A percentile compares a stretch with the other conserved stretches of the same genome.
Evolutionary conservation across 1,284 basidiomycete species (phyloP).

Genomic region (Leccinum angustisporum): DNA sequence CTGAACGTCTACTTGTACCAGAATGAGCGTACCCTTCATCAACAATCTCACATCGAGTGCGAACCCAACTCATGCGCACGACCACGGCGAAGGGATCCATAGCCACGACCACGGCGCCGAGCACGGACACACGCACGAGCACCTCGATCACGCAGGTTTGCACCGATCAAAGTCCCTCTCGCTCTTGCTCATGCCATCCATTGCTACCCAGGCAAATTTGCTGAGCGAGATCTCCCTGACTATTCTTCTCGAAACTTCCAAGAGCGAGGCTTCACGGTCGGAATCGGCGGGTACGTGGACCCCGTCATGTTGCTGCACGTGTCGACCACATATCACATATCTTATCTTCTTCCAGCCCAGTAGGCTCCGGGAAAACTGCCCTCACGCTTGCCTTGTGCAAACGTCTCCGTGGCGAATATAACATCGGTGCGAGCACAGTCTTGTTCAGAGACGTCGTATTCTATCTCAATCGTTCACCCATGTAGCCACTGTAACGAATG

Average conservation of each 20-base stretch:
- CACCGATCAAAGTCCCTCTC: conserved; percentile 2
- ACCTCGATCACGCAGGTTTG: conserved; percentile 82
- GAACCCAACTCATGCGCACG: conserved; percentile 42
- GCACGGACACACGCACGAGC: conserved; percentile 91
- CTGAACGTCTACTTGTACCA: not conserved
- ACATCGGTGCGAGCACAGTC: conserved; percentile 82
- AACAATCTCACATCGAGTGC: conserved; percentile 52
- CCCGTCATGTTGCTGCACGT: not conserved
- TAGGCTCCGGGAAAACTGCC: conserved; percentile 97
- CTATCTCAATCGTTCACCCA: conserved; percentile 16
- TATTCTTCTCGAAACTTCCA: conserved; percentile 83
- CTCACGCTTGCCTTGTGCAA: conserved; percentile 92
- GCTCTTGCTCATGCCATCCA: conserved; percentile 5
- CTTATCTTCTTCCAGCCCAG: conserved; percentile 58
- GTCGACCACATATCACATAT: conserved; percentile 5
- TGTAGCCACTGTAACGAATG: conserved; percentile 90
- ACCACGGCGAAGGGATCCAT: conserved; percentile 30
- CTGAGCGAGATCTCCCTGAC: conserved; percentile 91
- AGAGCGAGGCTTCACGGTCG: conserved; percentile 94
- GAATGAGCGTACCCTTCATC: conserved; percentile 70
- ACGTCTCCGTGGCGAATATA: conserved; percentile 78
- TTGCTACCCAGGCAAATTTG: conserved; percentile 74
- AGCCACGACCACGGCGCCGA: conserved; percentile 53
- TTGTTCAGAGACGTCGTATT: conserved; percentile 10
- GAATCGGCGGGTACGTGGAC: conserved; percentile 84